phyloP scores from a whole-genome alignment of 2,329 filamentous ascomycete genomes.

The Sordariomycetes sp. region DNA sequence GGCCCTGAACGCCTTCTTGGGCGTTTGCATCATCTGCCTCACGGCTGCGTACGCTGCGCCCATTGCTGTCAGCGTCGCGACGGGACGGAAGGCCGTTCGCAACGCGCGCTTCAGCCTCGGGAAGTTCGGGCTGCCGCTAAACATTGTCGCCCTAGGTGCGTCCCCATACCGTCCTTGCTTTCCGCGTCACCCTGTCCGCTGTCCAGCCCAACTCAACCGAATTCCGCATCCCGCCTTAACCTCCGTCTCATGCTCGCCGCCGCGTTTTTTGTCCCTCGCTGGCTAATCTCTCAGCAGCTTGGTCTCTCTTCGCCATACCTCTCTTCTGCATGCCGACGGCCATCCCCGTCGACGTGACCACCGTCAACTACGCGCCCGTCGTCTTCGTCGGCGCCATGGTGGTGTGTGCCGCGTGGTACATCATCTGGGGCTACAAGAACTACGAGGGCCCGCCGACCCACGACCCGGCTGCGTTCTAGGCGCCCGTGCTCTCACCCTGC shows the following conservation, averaged over 20 bases:
- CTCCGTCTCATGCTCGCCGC: background rate
- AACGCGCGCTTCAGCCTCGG: conserved; percentile 52
- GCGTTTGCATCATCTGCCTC: conserved; percentile 58
- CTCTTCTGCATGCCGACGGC: conserved; percentile 66
- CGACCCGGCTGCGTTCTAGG: background rate
- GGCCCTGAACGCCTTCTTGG: conserved; percentile 62
- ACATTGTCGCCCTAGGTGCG: conserved; percentile 52
- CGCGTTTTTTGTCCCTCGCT: background rate
- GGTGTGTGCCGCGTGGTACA: conserved; percentile 57
- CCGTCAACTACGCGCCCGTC: conserved; percentile 67
- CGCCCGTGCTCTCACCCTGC: background rate
- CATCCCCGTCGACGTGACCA: conserved; percentile 45
- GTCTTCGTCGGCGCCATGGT: conserved; percentile 57
- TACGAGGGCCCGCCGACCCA: conserved; percentile 51
- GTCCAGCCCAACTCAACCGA: background rate
- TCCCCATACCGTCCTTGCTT: conserved; percentile 10
- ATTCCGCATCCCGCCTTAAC: background rate
- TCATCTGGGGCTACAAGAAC: conserved; percentile 58
- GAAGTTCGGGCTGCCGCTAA: conserved; percentile 48
- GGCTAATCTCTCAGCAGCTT: conserved; percentile 28
- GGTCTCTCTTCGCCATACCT: conserved; percentile 58
- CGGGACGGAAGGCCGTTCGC: conserved; percentile 47
- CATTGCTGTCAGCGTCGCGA: conserved; percentile 53
- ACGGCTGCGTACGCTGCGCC: conserved; percentile 59
- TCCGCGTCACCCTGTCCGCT: background rate